These are phyloP conservation scores for Tylopilus plumbeoviolaceoides DNA, from an alignment of 768 basidiomycete genomes.

Conservation along the genomic window DNA sequence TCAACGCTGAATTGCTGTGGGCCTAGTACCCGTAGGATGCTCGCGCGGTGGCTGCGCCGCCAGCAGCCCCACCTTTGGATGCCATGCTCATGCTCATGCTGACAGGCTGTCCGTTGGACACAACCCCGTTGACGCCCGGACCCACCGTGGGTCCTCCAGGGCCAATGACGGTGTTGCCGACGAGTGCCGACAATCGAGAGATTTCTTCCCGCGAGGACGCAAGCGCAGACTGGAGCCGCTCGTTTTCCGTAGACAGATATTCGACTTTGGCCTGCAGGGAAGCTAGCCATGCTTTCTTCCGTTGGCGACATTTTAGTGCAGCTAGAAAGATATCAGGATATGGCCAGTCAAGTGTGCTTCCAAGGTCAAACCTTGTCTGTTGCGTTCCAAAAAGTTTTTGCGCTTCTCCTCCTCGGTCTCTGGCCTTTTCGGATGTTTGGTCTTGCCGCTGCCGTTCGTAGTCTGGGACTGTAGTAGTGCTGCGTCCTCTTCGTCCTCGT, in stretches of 20 bases:
- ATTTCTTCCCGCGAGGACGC: slow-evolving; percentile 90
- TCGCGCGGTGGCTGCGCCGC: slow-evolving; percentile 27
- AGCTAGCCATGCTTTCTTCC: slow-evolving; percentile 97
- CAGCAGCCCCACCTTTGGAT: slow-evolving; percentile 33
- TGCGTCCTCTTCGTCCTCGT: slow-evolving; percentile 33
- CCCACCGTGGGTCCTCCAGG: slow-evolving; percentile 30
- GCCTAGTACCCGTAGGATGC: slow-evolving; percentile 41
- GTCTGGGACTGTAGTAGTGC: slow-evolving; percentile 8
- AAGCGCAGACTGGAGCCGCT: slow-evolving; percentile 83
- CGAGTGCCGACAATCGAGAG: slow-evolving; percentile 70
- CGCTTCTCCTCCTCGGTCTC: slow-evolving; percentile 99
- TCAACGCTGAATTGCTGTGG: background rate
- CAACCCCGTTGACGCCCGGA: slow-evolving; percentile 26
- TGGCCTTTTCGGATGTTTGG: slow-evolving; percentile 57
- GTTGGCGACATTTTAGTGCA: slow-evolving; percentile 97
- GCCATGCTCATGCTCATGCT: slow-evolving; percentile 42
- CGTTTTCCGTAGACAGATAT: slow-evolving; percentile 89
- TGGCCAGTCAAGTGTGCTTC: background rate
- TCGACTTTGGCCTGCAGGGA: slow-evolving; percentile 94
- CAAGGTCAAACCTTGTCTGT: slow-evolving; percentile 75
- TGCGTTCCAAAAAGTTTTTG: slow-evolving; percentile 93
- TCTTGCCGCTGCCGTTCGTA: slow-evolving; percentile 11
- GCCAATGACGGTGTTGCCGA: slow-evolving; percentile 60
- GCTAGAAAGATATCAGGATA: slow-evolving; percentile 44
- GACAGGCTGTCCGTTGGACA: slow-evolving; percentile 34